These are phyloP conservation scores for Waltergamsia citrina DNA, from an alignment of 2,329 filamentous ascomycete genomes.

Conservation along the genomic window DNA sequence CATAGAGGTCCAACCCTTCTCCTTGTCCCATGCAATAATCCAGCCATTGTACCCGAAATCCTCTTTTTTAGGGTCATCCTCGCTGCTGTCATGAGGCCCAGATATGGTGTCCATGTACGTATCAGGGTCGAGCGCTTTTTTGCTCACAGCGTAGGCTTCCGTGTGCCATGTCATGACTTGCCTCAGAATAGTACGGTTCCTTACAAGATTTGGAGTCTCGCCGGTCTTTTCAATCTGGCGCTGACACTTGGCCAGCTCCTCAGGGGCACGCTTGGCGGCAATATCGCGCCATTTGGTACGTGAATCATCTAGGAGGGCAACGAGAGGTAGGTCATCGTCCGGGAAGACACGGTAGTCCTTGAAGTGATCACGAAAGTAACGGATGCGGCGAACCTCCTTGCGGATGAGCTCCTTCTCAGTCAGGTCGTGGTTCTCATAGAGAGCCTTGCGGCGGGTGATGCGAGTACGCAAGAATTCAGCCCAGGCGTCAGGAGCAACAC, in stretches of 20 bases:
- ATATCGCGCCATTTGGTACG: constrained; percentile 9
- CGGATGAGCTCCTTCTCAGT: constrained; percentile 8
- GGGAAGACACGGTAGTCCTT: constrained; percentile 9
- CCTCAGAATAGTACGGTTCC: constrained; percentile 6
- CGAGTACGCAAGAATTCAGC: constrained; percentile 7
- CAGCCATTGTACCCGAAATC: constrained; percentile 11
- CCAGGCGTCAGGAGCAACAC: constrained; percentile 7
- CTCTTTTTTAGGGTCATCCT: constrained; percentile 8
- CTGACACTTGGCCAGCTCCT: constrained; percentile 7
- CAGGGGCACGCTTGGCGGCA: constrained; percentile 5
- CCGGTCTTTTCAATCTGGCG: constrained; percentile 6
- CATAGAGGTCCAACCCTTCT: constrained; percentile 6
- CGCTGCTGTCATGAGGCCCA: constrained; percentile 2
- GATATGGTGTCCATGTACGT: constrained; percentile 8
- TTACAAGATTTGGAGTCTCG: neutral
- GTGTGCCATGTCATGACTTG: constrained; percentile 7
- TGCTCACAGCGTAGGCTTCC: constrained; percentile 4
- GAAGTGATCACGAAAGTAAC: constrained; percentile 10
- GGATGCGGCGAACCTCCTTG: constrained; percentile 9
- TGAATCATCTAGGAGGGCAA: constrained; percentile 9
- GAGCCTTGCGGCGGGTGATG: constrained; percentile 3
- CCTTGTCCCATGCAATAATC: constrained; percentile 9
- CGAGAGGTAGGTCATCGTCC: constrained; percentile 6
- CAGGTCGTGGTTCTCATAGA: constrained; percentile 6
- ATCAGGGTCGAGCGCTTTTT: constrained; percentile 5